Evolutionary conservation across 306 rosid species (phyloP), one percentile per base, ranked within the genome.

Genomic region (Acacia confusa): DNA sequence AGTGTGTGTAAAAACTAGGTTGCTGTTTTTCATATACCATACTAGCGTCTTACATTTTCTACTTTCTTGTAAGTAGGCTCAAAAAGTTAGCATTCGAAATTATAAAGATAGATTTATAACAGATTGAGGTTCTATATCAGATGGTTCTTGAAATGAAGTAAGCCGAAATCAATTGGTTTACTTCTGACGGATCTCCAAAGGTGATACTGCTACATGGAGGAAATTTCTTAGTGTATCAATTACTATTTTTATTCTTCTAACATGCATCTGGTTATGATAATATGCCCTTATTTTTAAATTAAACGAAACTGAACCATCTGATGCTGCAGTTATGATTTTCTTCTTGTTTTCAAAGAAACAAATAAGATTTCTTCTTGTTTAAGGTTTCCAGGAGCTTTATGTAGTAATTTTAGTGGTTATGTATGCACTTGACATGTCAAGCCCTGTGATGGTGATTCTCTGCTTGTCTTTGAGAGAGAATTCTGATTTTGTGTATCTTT

Each of bases 401-500:
- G 25, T 19, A 70, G 25, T 15, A 61, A 20, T 69, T 60, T 60
- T 61, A 27, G 14, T 76, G 3, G 38, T 12, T 70, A 27, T 78
- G 28, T 78, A 45, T 74, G 44, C 79, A 73, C 60, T 66, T 70
- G 48, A 61, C 82, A 74, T 48, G 38, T 78, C 52, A 48, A 48
- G 32, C 40, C 79, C 86, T 50, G 4, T 50, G 71, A n/a, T 55
- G 34, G 34, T 30, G 70, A 76, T 77, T 34, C 13, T n/a, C 53
- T 6, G 27, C n/a, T n/a, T 77, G 43, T 64, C 28, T 52, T 52
- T 47, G 74, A 78, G 72, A 79, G 67, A 66, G 68, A 72, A 80
- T 30, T 81, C 77, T 15, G 19, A 72, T 68, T 43, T 55, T 74
- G 57, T 82, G 71, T 74, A 67, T 76, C 70, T 67, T 81, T 84